These are phyloP conservation scores for Neoascochyta sp. DNA, from an alignment of 2,329 filamentous ascomycete genomes.

Conservation along the genomic window DNA sequence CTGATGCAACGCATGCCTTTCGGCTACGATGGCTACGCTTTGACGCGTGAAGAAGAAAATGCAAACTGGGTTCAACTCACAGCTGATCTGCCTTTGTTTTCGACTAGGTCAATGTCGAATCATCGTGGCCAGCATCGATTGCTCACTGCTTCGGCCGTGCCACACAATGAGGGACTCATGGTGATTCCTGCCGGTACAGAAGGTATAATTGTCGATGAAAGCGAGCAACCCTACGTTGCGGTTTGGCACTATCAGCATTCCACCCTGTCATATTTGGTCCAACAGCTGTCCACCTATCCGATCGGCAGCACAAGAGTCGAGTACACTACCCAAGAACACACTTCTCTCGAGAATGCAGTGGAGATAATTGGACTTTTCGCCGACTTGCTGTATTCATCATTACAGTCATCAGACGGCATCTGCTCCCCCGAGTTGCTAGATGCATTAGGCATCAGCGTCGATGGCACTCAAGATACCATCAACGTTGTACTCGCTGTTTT, in stretches of 20 bases:
- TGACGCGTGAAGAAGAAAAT: slow-evolving; percentile 81
- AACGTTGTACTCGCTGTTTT: slow-evolving; percentile 80
- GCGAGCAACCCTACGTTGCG: slow-evolving; percentile 66
- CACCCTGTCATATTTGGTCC: slow-evolving; percentile 72
- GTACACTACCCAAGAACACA: slow-evolving; percentile 44
- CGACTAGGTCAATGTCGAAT: slow-evolving; percentile 12
- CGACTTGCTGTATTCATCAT: slow-evolving; percentile 55
- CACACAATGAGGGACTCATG: slow-evolving; percentile 45
- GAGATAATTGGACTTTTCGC: slow-evolving; percentile 74
- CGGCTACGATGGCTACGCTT: slow-evolving; percentile 69
- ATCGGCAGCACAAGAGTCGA: slow-evolving; percentile 51
- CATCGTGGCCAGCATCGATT: slow-evolving; percentile 25
- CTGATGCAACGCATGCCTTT: slow-evolving; percentile 75
- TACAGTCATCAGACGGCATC: slow-evolving; percentile 25
- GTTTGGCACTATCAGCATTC: slow-evolving; percentile 75
- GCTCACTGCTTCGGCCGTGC: slow-evolving; percentile 12
- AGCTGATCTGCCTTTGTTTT: slow-evolving; percentile 61
- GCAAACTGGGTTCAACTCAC: slow-evolving; percentile 71
- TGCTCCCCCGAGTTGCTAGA: slow-evolving; percentile 30
- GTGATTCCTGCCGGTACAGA: slow-evolving; percentile 62
- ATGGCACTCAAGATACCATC: slow-evolving; percentile 67
- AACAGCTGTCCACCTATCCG: slow-evolving; percentile 66
- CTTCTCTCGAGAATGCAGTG: slow-evolving; percentile 60
- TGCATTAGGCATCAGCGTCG: slow-evolving; percentile 39
- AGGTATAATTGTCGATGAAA: slow-evolving; percentile 71